Conservation (phyloP, 202 grass and related monocot genomes). For the Musa balbisiana region DNA sequence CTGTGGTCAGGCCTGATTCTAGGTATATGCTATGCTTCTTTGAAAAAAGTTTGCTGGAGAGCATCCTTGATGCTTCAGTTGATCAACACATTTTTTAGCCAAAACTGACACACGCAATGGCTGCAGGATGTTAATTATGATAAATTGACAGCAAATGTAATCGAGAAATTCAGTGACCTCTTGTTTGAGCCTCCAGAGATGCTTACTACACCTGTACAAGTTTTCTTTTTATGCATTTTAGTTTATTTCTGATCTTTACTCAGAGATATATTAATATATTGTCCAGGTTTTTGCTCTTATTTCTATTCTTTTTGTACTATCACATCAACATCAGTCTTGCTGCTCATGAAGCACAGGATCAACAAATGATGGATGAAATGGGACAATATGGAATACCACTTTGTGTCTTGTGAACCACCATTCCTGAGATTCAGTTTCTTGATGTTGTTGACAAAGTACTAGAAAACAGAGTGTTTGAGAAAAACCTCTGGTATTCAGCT, state of each 20-base stretch:
- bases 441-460: conserved; percentile 77
- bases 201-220: background rate
- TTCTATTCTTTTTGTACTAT: conserved; percentile 9
- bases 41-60: conserved; percentile 83
- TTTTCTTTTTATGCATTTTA: no score
- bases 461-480: conserved; percentile 87
- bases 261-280: background rate
- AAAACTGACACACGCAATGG: conserved; percentile 61
- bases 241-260: background rate
- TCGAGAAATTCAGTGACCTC: conserved; percentile 65
- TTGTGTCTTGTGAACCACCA: conserved; percentile 68
- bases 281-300: no score
- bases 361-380: conserved; percentile 95
- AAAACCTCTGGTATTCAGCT: conserved; percentile 82
- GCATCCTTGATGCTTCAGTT: conserved; percentile 86
- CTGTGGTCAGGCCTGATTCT: background rate
- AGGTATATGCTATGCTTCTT: conserved; percentile 98
- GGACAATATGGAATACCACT: conserved; percentile 75
- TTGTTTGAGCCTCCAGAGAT: conserved; percentile 92
- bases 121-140: conserved; percentile 67
- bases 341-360: conserved; percentile 33
- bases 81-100: conserved; percentile 93
- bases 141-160: conserved; percentile 66
- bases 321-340: no score
- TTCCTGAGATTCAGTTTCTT: conserved; percentile 67